Conservation (phyloP, 257 asterid species). For the Capsicum pubescens region DNA sequence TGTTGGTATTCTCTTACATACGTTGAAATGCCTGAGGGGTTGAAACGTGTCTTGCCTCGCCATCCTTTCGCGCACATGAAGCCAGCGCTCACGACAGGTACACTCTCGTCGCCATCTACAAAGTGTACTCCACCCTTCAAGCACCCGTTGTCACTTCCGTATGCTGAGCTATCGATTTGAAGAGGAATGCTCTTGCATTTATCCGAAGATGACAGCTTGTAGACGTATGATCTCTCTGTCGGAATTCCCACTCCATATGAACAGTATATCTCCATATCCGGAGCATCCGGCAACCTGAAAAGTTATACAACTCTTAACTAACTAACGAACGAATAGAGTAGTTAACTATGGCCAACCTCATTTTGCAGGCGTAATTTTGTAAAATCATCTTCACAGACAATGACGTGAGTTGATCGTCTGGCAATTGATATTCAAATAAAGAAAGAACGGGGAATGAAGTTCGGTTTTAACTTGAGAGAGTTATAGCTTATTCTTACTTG, state of each 20-base stretch:
- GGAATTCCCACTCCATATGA: conserved; percentile 84
- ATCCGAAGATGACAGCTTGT: conserved; percentile 60
- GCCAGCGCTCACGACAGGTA: conserved; percentile 75
- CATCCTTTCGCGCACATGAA: conserved; percentile 90
- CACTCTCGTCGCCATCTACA: conserved; percentile 81
- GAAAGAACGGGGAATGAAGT: neutral
- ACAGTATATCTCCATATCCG: conserved; percentile 82
- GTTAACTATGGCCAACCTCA: neutral
- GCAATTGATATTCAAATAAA: neutral
- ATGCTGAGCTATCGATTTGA: conserved; percentile 79
- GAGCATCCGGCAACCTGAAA: conserved; percentile 85
- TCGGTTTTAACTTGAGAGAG: neutral
- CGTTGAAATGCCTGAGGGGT: conserved; percentile 74
- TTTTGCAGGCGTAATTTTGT: neutral
- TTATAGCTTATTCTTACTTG: neutral
- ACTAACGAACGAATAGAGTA: neutral
- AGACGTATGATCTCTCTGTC: conserved; percentile 79
- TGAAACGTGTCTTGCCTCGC: conserved; percentile 80
- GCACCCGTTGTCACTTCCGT: conserved; percentile 64
- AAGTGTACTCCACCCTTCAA: conserved; percentile 76
- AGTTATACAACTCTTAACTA: neutral
- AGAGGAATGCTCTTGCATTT: conserved; percentile 77
- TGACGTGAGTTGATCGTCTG: neutral
- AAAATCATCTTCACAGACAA: neutral
- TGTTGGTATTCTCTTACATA: conserved; percentile 71